Percentiles rank a stretch among this genome's conserved stretches.
These are phyloP conservation scores for Ilyonectria mors-panacis DNA, from an alignment of 2,329 filamentous ascomycete species.

Conservation along the genomic window DNA sequence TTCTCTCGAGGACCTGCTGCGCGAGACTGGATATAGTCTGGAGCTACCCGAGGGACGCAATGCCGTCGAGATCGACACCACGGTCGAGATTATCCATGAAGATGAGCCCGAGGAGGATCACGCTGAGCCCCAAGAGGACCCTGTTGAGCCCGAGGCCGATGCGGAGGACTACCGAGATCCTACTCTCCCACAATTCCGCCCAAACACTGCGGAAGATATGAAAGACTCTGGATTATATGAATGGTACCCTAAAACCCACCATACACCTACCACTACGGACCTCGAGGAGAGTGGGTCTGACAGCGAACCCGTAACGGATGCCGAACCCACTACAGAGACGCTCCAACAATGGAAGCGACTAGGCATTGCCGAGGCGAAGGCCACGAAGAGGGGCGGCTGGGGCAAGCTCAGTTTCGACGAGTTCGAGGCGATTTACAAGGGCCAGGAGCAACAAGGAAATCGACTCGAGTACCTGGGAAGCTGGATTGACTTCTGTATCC, in stretches of 20 bases:
- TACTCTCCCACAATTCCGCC: conserved; percentile 78
- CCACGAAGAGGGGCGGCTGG: conserved; percentile 80
- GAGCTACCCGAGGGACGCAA: conserved; percentile 51
- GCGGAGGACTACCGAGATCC: conserved; percentile 64
- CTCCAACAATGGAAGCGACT: conserved; percentile 69
- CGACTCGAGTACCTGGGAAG: conserved; percentile 85
- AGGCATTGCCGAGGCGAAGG: conserved; percentile 77
- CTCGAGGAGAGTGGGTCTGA: conserved; percentile 34
- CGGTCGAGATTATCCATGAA: conserved; percentile 44
- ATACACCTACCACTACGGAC: conserved; percentile 3
- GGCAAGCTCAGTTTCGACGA: conserved; percentile 84
- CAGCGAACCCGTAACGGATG: conserved; percentile 43
- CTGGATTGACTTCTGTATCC: conserved; percentile 90
- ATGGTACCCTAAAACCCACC: conserved; percentile 44
- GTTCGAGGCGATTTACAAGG: conserved; percentile 82
- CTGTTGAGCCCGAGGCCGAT: conserved; percentile 36
- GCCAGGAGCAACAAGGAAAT: conserved; percentile 73
- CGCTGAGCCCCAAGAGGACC: conserved; percentile 24
- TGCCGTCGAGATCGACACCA: conserved; percentile 52
- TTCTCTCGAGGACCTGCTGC: conserved; percentile 57
- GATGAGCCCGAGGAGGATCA: conserved; percentile 36
- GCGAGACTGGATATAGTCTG: conserved; percentile 62
- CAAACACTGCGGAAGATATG: conserved; percentile 61
- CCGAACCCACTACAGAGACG: conserved; percentile 49
- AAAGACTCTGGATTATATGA: conserved; percentile 27